These are phyloP conservation scores for Limnomonas spitsbergensis DNA, from an alignment of 139 green algal genomes.

Conservation along the genomic window DNA sequence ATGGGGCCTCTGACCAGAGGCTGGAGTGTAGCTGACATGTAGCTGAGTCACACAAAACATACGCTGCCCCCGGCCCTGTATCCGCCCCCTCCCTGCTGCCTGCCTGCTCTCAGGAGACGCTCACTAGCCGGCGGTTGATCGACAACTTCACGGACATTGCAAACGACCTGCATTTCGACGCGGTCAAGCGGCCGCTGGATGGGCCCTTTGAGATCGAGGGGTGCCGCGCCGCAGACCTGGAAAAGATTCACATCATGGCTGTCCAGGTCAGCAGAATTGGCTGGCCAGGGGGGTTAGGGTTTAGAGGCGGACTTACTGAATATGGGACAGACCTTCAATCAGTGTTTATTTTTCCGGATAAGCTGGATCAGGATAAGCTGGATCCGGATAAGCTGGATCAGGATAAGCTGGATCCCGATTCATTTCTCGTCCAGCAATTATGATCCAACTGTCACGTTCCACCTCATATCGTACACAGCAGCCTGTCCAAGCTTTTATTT, in stretches of 20 bases:
- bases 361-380: background rate
- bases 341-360: background rate
- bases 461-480: too few relatives aligned
- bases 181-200: conserved; percentile 26
- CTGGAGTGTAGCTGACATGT: too few relatives aligned
- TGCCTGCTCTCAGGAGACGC: conserved; percentile 18
- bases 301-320: background rate
- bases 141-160: conserved; percentile 38
- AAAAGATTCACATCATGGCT: conserved; percentile 29
- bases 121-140: conserved; percentile 33
- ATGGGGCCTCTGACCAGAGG: too few relatives aligned
- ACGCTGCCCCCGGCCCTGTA: too few relatives aligned
- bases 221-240: conserved; percentile 12
- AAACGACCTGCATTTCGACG: background rate
- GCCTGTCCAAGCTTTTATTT: too few relatives aligned
- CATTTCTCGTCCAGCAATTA: background rate
- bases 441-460: too few relatives aligned
- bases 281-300: too few relatives aligned
- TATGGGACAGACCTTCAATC: too few relatives aligned
- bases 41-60: too few relatives aligned
- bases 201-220: conserved; percentile 27
- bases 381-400: background rate
- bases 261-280: conserved; percentile 26
- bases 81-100: too few relatives aligned
- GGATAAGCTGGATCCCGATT: background rate